phyloP scores from a whole-genome alignment of 2,329 filamentous ascomycete genomes.

The Neofusicoccum cordaticola region DNA sequence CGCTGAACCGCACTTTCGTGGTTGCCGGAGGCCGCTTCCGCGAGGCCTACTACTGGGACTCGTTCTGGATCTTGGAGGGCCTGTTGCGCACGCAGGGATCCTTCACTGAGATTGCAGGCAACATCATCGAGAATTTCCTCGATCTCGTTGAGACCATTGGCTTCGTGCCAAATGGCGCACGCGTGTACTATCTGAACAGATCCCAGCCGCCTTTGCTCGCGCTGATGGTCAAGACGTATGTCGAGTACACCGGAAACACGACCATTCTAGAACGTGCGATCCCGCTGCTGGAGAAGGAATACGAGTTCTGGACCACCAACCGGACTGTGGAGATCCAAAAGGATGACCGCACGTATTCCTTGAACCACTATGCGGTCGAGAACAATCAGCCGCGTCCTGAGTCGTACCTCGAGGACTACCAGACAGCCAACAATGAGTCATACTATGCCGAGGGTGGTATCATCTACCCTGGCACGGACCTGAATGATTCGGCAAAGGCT shows the following conservation, averaged over 20 bases:
- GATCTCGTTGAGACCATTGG: slow-evolving; percentile 64
- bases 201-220: slow-evolving; percentile 65
- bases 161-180: slow-evolving; percentile 67
- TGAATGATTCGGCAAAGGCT: slow-evolving; percentile 54
- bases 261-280: slow-evolving; percentile 59
- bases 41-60: slow-evolving; percentile 71
- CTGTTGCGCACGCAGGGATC: slow-evolving; percentile 62
- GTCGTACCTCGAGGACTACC: slow-evolving; percentile 64
- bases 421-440: slow-evolving; percentile 62
- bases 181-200: slow-evolving; percentile 65
- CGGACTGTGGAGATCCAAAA: slow-evolving; percentile 55
- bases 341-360: slow-evolving; percentile 49
- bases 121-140: slow-evolving; percentile 69
- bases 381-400: slow-evolving; percentile 68
- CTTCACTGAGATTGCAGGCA: slow-evolving; percentile 61
- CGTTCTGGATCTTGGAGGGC: slow-evolving; percentile 66
- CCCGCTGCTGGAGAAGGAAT: slow-evolving; percentile 61
- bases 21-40: slow-evolving; percentile 69
- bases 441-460: slow-evolving; percentile 60
- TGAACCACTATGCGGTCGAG: slow-evolving; percentile 60
- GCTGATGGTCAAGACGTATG: slow-evolving; percentile 64
- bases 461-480: slow-evolving; percentile 54
- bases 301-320: slow-evolving; percentile 62
- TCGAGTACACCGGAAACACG: slow-evolving; percentile 64
- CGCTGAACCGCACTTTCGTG: slow-evolving; percentile 66